Percentiles rank a stretch among this genome's conserved stretches.
Evolutionary conservation across 2,329 filamentous ascomycete species (phyloP).

Genomic region (Aspergillus sp.): DNA sequence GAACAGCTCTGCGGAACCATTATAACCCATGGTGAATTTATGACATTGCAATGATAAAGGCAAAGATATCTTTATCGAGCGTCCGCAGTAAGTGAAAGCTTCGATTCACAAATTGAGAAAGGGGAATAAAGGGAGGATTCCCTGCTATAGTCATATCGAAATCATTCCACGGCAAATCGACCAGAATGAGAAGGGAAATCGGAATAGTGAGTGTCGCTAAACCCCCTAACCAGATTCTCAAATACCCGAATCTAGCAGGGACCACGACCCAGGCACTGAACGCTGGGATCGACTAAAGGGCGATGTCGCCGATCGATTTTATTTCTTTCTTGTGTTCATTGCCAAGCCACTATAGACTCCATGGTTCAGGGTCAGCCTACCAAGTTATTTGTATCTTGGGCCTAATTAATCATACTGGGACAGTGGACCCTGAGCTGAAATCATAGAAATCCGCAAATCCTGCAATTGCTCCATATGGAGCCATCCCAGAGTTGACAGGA

Average conservation of each 20-base stretch:
- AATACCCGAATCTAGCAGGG: not conserved
- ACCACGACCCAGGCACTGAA: not conserved
- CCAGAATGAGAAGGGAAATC: not conserved
- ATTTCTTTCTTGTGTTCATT: not conserved
- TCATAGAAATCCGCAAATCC: not conserved
- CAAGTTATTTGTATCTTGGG: not conserved
- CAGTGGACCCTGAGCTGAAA: not conserved
- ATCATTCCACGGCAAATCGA: not conserved
- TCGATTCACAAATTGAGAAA: not conserved
- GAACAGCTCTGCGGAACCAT: slow-evolving; percentile 19
- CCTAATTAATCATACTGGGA: not conserved
- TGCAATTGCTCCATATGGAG: not conserved
- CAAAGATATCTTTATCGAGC: not conserved
- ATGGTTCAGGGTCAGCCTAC: not conserved
- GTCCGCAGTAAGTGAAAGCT: not conserved
- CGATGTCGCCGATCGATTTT: not conserved
- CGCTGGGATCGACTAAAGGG: not conserved
- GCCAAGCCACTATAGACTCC: not conserved
- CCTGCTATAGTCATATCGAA: not conserved
- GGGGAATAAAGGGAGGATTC: too few species aligned
- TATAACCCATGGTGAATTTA: slow-evolving; percentile 13
- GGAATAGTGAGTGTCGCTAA: not conserved
- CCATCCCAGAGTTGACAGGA: not conserved
- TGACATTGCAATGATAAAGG: not conserved
- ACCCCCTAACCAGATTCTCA: not conserved